These are phyloP conservation scores for sorghum (Sorghum bicolor) DNA, from an alignment of 176 grass and related monocot genomes.

Conservation along the genomic window DNA sequence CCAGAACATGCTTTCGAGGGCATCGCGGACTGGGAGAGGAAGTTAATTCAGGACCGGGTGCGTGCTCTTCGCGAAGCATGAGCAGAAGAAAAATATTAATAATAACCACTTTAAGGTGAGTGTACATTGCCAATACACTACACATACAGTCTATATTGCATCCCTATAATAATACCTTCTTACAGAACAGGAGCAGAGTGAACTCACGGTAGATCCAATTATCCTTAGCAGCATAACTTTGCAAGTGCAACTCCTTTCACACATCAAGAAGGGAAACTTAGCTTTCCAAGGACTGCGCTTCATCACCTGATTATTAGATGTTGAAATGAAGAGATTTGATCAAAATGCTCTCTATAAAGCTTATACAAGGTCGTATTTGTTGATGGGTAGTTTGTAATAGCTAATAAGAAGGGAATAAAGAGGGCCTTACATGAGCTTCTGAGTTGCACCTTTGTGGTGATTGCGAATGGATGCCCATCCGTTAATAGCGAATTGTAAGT, in stretches of 20 bases:
- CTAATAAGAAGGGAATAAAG: conserved; percentile 14
- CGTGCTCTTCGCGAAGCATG: conserved; percentile 44
- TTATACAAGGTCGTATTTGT: neutral
- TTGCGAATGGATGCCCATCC: neutral
- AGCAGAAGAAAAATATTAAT: conserved; percentile 9
- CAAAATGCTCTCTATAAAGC: conserved; percentile 6
- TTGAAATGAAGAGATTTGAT: neutral
- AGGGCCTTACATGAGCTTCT: neutral
- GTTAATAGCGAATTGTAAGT: neutral
- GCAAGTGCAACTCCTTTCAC: neutral
- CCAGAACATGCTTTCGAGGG: conserved; percentile 68
- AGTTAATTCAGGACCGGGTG: conserved; percentile 57
- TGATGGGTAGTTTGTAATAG: neutral
- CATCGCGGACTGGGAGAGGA: conserved; percentile 65
- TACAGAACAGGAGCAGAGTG: neutral
- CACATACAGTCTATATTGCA: neutral
- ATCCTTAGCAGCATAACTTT: neutral
- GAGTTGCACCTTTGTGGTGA: neutral
- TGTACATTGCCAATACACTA: neutral
- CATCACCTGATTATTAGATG: neutral
- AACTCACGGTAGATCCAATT: neutral
- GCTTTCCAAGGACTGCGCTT: neutral
- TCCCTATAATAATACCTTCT: neutral
- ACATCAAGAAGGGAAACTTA: neutral
- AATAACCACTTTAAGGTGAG: neutral